A percentile compares a stretch with the other conserved stretches of the same genome.
Evolutionary conservation across 345 rosid genomes (phyloP).

Genomic region (Brassica carinata): DNA sequence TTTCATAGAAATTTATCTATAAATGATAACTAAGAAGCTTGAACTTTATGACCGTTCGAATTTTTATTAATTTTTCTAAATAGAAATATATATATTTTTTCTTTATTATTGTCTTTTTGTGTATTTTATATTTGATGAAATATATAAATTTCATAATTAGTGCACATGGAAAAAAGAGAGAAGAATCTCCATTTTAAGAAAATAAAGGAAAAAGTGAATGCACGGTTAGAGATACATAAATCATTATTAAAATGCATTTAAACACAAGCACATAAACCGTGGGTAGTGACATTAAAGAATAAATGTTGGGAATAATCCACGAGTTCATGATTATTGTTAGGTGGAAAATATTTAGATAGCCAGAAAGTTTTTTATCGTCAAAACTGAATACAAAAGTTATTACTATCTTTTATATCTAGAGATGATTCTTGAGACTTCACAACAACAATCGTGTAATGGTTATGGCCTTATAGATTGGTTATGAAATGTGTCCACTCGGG

Average conservation of each 20-base stretch:
- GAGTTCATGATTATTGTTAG: constrained; percentile 35
- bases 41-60: constrained; percentile 22
- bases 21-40: constrained; percentile 4
- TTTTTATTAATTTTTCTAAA: neutral
- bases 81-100: neutral
- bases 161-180: constrained; percentile 30
- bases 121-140: neutral
- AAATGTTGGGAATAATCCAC: constrained; percentile 1
- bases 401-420: neutral
- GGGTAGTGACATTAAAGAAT: constrained; percentile 16
- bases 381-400: neutral
- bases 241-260: constrained; percentile 33
- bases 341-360: constrained; percentile 4
- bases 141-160: constrained; percentile 21
- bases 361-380: neutral
- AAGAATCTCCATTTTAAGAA: constrained; percentile 19
- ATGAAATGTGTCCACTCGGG: constrained; percentile 7
- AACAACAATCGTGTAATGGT: neutral
- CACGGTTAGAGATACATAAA: constrained; percentile 31
- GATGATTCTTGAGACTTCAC: constrained; percentile 14
- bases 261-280: constrained; percentile 25
- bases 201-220: constrained; percentile 26
- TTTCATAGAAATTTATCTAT: neutral
- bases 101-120: neutral
- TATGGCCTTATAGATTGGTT: neutral